A percentile compares a stretch with the other conserved stretches of the same genome.
Conservation (phyloP, 805 yeast genomes). For the Lipomyces starkeyi region DNA sequence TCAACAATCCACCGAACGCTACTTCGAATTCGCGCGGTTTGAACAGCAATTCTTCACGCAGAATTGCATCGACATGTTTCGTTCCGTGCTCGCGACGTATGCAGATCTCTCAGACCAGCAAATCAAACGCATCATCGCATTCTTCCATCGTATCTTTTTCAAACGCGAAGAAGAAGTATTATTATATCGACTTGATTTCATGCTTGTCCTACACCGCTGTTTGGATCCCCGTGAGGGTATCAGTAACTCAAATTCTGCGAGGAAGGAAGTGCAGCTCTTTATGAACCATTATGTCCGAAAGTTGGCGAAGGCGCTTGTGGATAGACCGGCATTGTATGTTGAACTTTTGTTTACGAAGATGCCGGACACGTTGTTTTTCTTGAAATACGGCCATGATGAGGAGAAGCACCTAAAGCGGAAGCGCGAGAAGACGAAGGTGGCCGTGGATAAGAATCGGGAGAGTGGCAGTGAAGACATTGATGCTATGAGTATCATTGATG, state of each 20-base stretch:
- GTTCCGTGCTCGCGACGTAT: conserved; percentile 64
- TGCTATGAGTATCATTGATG: not conserved
- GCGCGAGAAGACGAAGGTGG: not conserved
- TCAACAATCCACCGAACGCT: conserved; percentile 51
- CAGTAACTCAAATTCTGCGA: conserved; percentile 51
- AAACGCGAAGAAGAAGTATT: conserved; percentile 63
- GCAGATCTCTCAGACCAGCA: conserved; percentile 65
- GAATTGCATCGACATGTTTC: conserved; percentile 66
- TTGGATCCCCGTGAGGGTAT: conserved; percentile 57
- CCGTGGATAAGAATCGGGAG: not conserved
- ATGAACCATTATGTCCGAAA: conserved; percentile 68
- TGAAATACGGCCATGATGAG: conserved; percentile 63
- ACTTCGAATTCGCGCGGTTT: conserved; percentile 54
- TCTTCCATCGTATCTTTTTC: conserved; percentile 72
- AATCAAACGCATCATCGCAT: conserved; percentile 68
- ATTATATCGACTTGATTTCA: conserved; percentile 74
- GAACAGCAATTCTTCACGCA: conserved; percentile 60
- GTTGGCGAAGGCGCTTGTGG: conserved; percentile 55
- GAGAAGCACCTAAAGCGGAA: conserved; percentile 11
- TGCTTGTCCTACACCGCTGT: conserved; percentile 61
- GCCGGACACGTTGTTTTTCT: conserved; percentile 56
- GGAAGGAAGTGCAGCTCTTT: conserved; percentile 69
- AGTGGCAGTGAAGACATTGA: not conserved
- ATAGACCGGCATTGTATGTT: conserved; percentile 59
- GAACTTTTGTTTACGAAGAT: conserved; percentile 72